phyloP scores from a whole-genome alignment of 1,284 basidiomycete species.

The Trichosporon sp. region DNA sequence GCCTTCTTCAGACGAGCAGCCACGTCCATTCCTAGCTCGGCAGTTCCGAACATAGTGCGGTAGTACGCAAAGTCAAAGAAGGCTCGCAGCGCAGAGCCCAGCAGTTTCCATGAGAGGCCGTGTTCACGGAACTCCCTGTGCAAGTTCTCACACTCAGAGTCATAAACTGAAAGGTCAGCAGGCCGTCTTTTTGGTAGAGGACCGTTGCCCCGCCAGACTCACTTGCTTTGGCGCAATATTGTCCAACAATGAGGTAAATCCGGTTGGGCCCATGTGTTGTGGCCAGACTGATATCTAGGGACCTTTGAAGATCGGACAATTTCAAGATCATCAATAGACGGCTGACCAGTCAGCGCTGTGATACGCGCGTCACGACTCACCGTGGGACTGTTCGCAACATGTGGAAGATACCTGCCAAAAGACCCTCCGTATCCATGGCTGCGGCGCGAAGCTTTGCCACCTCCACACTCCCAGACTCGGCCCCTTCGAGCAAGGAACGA shows the following conservation, averaged over 20 bases:
- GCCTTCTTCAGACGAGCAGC: conserved; percentile 59
- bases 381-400: conserved; percentile 75
- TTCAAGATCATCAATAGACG: conserved; percentile 47
- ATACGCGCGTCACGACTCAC: conserved; percentile 45
- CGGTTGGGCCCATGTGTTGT: conserved; percentile 62
- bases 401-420: conserved; percentile 76
- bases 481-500: conserved; percentile 67
- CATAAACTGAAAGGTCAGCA: conserved; percentile 62
- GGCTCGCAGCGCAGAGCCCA: conserved; percentile 16
- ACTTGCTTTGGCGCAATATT: conserved; percentile 64
- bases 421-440: conserved; percentile 70
- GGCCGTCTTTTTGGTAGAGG: background rate
- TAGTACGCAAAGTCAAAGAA: conserved; percentile 32
- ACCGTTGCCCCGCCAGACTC: conserved; percentile 2
- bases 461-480: conserved; percentile 64
- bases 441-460: conserved; percentile 57
- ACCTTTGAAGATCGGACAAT: conserved; percentile 64
- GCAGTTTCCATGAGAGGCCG: conserved; percentile 25
- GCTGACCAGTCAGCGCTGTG: conserved; percentile 15
- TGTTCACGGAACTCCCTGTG: conserved; percentile 4
- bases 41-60: conserved; percentile 30
- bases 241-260: conserved; percentile 85
- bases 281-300: conserved; percentile 52
- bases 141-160: conserved; percentile 56
- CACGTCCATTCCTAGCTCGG: conserved; percentile 57